These are phyloP conservation scores for Geosmithia flava DNA, from an alignment of 2,329 filamentous ascomycete genomes.

Conservation along the genomic window DNA sequence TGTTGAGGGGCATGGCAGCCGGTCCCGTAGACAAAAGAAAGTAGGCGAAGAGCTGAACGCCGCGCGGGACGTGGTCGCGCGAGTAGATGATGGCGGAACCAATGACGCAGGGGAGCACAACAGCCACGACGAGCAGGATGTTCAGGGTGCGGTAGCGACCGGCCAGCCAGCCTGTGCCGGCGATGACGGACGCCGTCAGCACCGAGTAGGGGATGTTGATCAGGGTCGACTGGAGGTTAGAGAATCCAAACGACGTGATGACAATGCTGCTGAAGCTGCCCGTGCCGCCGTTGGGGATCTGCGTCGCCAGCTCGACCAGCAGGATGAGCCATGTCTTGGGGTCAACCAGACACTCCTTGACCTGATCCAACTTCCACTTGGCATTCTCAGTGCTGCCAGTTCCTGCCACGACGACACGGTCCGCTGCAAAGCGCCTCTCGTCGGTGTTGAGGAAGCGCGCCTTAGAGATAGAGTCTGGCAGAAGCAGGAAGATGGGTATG, in stretches of 20 bases:
- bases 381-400: slow-evolving; percentile 37
- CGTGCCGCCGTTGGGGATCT: slow-evolving; percentile 51
- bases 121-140: slow-evolving; percentile 35
- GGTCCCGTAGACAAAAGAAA: slow-evolving; percentile 43
- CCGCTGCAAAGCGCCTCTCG: slow-evolving; percentile 34
- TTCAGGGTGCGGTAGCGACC: slow-evolving; percentile 37
- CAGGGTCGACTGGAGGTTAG: slow-evolving; percentile 38
- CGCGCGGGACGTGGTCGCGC: slow-evolving; percentile 23
- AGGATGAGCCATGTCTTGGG: slow-evolving; percentile 50
- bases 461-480: slow-evolving; percentile 39
- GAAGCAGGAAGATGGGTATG: slow-evolving; percentile 30
- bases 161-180: slow-evolving; percentile 35
- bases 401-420: slow-evolving; percentile 34
- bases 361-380: slow-evolving; percentile 36
- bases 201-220: slow-evolving; percentile 48
- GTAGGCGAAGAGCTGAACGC: slow-evolving; percentile 41
- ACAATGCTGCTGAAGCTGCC: slow-evolving; percentile 47
- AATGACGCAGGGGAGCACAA: slow-evolving; percentile 36
- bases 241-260: slow-evolving; percentile 42
- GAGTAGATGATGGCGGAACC: slow-evolving; percentile 41
- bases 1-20: slow-evolving; percentile 38
- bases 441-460: slow-evolving; percentile 44
- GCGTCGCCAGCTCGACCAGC: slow-evolving; percentile 35
- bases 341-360: slow-evolving; percentile 39
- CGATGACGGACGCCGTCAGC: slow-evolving; percentile 33